phyloP scores from a whole-genome alignment of 768 basidiomycete species.

The Termitomyces sp. region DNA sequence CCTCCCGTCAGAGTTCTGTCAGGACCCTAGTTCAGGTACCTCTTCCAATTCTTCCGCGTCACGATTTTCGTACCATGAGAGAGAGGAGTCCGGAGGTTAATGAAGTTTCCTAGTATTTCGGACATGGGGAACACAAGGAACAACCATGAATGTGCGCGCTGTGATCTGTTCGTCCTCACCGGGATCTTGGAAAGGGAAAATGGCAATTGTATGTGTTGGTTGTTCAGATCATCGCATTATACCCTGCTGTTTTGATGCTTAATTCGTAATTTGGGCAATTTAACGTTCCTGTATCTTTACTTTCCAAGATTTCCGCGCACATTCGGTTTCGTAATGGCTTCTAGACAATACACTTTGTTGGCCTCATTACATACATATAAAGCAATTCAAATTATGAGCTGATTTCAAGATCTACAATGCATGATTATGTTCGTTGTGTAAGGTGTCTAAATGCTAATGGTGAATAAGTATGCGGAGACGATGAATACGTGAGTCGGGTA shows the following conservation, averaged over 20 bases:
- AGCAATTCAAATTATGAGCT: constrained; percentile 2
- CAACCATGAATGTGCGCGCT: background rate
- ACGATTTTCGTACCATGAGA: constrained; percentile 2
- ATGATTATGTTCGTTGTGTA: constrained; percentile 10
- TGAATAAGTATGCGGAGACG: background rate
- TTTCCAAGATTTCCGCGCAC: background rate
- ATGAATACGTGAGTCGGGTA: constrained; percentile 8
- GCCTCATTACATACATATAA: background rate
- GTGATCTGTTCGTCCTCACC: background rate
- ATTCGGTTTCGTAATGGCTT: background rate
- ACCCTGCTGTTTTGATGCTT: background rate
- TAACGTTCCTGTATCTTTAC: too few species aligned
- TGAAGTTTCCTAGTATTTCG: background rate
- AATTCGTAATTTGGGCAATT: too few species aligned
- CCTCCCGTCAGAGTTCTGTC: constrained; percentile 5
- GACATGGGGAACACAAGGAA: background rate
- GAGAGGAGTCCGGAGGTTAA: background rate
- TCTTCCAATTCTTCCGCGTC: constrained; percentile 24
- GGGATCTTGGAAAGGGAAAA: background rate
- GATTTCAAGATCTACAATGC: constrained; percentile 12
- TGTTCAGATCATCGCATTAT: background rate
- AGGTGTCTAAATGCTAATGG: constrained; percentile 1
- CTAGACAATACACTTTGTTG: background rate
- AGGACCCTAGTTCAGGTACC: constrained; percentile 8
- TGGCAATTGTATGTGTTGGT: background rate